Base-by-base conservation (phyloP, 2,329 filamentous ascomycete genomes). In the Hypoxylon sp. region DNA sequence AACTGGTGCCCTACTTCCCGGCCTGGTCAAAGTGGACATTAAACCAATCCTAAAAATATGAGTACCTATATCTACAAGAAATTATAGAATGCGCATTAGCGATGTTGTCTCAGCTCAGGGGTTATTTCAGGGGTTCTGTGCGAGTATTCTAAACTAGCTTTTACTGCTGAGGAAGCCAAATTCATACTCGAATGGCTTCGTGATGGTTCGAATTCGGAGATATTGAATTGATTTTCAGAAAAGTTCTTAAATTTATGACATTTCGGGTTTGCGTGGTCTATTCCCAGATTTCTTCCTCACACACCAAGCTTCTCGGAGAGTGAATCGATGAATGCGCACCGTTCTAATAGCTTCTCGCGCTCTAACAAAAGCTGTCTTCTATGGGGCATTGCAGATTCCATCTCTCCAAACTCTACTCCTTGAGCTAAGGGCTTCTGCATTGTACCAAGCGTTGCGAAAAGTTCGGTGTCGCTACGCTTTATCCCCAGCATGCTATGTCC, bases 1-100 rank as follows among this genome's bases (percentile, higher is more conserved):
- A 75, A 61, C n/a, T 55, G 53, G 31, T 74, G 74, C 15, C 67
- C 74, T 1, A 53, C 48, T 63, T 80, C 70, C 50, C 72, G 0
- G 81, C 82, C 82, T 82, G 85, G 67, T 35, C 32, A 3, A 13
- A 35, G 13, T 35, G 32, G 2, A 35, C 32, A 35, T 10, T 15
- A 10, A 83, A 85, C 0, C 77, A 75, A 6, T 76, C 72, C 42
- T 81, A 79, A 46, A 46, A 46, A n/a, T n/a, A 17, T 19, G 42
- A 46, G 19, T 5, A 46, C n/a, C n/a, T n/a, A 3, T 13, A n/a
- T 44, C 19, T 2, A 44, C 7, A 5, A 19, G 39, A 44, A n/a
- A 21, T 3, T 17, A 44, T 44, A 6, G n/a, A 15, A 44, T 7
- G 7, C 39, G n/a, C 39, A 24, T 44, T 44, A 15, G 15, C 19